phyloP scores from a whole-genome alignment of 805 yeast species.

The Soucietia sequanensis region DNA sequence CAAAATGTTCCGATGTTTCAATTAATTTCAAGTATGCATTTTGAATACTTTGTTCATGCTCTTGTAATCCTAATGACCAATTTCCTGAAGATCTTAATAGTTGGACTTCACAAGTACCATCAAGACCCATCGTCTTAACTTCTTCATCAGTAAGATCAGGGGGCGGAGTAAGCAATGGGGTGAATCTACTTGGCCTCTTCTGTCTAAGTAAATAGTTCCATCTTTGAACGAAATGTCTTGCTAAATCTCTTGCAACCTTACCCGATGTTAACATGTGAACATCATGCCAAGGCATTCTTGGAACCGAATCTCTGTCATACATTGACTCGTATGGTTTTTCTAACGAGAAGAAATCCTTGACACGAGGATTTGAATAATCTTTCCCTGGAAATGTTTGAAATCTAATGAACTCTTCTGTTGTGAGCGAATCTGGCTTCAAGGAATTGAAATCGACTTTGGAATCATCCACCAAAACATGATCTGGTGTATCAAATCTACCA shows the following conservation, averaged over 20 bases:
- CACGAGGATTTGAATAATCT: conserved; percentile 95
- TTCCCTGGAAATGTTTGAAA: conserved; percentile 89
- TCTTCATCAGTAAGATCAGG: conserved; percentile 79
- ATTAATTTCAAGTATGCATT: conserved; percentile 88
- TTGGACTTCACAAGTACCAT: conserved; percentile 92
- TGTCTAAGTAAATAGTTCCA: conserved; percentile 95
- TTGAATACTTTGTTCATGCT: conserved; percentile 86
- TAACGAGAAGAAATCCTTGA: conserved; percentile 76
- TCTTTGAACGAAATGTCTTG: conserved; percentile 94
- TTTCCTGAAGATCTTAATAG: conserved; percentile 82
- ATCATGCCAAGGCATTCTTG: conserved; percentile 99
- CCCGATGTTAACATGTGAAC: conserved; percentile 95
- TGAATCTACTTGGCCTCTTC: conserved; percentile 89
- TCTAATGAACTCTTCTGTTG: conserved; percentile 42
- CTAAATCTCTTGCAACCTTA: conserved; percentile 87
- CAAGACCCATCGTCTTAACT: conserved; percentile 54
- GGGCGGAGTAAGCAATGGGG: conserved; percentile 92
- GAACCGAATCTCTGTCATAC: conserved; percentile 77
- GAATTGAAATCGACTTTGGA: conserved; percentile 33
- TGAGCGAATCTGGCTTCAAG: conserved; percentile 22
- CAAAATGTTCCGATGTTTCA: conserved; percentile 88
- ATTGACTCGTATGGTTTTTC: conserved; percentile 87
- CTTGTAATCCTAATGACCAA: conserved; percentile 90
- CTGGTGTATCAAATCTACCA: conserved; percentile 96
- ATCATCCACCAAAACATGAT: conserved; percentile 87